Conservation (phyloP, 148 eudicot genomes). For the Rhododendron ferrugineum region DNA sequence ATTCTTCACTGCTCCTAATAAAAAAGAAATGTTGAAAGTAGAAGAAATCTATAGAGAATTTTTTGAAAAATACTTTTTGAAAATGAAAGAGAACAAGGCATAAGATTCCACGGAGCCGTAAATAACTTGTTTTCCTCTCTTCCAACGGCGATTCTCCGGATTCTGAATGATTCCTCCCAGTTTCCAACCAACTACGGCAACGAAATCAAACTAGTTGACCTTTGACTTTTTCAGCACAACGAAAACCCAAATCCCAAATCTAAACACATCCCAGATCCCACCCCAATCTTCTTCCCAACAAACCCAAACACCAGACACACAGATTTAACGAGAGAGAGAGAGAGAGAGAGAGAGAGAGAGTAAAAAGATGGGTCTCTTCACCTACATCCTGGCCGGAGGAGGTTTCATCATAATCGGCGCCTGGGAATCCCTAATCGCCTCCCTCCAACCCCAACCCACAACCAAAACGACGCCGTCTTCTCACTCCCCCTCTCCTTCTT, state of each 20-base stretch:
- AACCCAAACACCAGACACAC: background rate
- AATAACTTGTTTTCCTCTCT: background rate
- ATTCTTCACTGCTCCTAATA: too few relatives aligned
- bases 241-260: background rate
- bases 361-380: slow-evolving; percentile 53
- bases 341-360: background rate
- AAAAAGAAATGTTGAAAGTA: too few relatives aligned
- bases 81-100: too few relatives aligned
- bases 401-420: slow-evolving; percentile 57
- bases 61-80: too few relatives aligned
- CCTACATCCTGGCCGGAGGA: slow-evolving; percentile 59
- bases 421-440: slow-evolving; percentile 54
- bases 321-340: background rate
- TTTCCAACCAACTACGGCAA: background rate
- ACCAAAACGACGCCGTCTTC: background rate
- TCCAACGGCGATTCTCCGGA: background rate
- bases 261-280: background rate
- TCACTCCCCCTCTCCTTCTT: background rate
- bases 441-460: slow-evolving; percentile 5
- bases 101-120: too few relatives aligned
- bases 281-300: background rate
- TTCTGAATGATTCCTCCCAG: too few relatives aligned
- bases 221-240: background rate
- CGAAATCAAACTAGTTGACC: background rate
- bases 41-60: too few relatives aligned